Percentiles rank a stretch among this genome's conserved stretches.
Conservation (phyloP, 495 filamentous ascomycete genomes). For the Trichoderma gamsii region DNA sequence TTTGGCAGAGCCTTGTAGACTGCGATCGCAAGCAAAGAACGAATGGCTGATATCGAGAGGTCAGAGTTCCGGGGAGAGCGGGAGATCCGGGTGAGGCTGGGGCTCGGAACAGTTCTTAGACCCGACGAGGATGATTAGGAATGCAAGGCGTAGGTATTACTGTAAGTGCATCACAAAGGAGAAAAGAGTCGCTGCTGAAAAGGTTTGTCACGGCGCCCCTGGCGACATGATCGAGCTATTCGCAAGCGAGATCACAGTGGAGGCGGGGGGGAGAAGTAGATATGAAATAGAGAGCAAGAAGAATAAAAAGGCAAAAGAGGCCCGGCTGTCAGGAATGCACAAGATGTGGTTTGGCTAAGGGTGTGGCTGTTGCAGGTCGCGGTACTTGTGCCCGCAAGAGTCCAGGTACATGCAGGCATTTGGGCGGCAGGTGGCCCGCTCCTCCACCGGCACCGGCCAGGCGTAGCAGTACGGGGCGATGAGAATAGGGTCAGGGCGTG, state of each 20-base stretch:
- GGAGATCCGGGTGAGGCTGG: conserved; percentile 1
- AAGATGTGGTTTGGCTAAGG: not conserved
- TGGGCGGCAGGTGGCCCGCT: conserved; percentile 5
- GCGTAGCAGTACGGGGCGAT: not conserved
- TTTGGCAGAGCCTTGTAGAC: not conserved
- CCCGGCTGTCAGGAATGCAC: not conserved
- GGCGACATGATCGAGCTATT: conserved; percentile 5
- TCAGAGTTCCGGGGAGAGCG: not conserved
- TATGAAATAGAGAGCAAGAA: not conserved
- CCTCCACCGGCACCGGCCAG: conserved; percentile 7
- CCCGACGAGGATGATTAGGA: not conserved
- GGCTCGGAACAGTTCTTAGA: not conserved
- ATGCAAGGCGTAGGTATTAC: not conserved
- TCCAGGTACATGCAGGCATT: conserved; percentile 8
- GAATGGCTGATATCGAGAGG: not conserved
- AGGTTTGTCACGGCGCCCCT: not conserved
- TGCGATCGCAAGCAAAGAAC: not conserved
- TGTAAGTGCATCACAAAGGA: conserved; percentile 9
- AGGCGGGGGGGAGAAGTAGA: not conserved
- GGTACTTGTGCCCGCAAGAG: conserved; percentile 1
- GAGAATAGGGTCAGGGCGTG: not conserved
- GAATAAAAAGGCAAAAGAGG: not conserved
- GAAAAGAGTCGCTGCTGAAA: conserved; percentile 5
- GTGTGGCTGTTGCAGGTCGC: not conserved
- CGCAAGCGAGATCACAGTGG: not conserved